These are phyloP conservation scores for Pisolithus microcarpus DNA, from an alignment of 768 basidiomycete genomes.

Conservation along the genomic window DNA sequence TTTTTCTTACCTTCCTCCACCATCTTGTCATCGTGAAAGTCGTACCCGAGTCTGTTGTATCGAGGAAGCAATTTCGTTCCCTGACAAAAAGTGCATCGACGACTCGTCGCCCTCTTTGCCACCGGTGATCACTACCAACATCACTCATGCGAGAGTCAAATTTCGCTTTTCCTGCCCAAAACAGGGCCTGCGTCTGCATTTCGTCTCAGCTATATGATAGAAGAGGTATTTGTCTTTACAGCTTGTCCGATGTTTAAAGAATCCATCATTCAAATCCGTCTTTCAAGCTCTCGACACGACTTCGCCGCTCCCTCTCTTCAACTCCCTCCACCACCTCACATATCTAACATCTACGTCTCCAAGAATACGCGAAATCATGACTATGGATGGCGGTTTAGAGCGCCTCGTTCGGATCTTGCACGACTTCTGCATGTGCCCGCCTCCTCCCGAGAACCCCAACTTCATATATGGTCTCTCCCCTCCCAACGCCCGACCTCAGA, in stretches of 20 bases:
- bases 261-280: constrained; percentile 4
- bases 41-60: background rate
- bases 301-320: constrained; percentile 67
- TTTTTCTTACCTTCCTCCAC: constrained; percentile 9
- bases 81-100: no score
- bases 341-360: constrained; percentile 97
- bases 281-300: constrained; percentile 44
- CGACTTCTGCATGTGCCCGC: constrained; percentile 79
- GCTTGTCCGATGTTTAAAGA: constrained; percentile 1
- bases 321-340: constrained; percentile 91
- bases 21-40: background rate
- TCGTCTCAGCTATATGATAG: constrained; percentile 92
- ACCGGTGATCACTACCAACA: constrained; percentile 11
- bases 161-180: constrained; percentile 91
- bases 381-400: constrained; percentile 95
- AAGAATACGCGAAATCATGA: constrained; percentile 96
- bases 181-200: constrained; percentile 91
- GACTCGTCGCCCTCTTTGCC: no score
- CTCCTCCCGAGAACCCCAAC: constrained; percentile 72
- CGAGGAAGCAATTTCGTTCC: background rate
- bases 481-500: constrained; percentile 49
- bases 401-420: constrained; percentile 88
- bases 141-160: constrained; percentile 83
- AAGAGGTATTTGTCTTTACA: constrained; percentile 53
- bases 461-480: constrained; percentile 73